phyloP scores from a whole-genome alignment of 2,329 filamentous ascomycete genomes.

The Colletotrichum liriopes region DNA sequence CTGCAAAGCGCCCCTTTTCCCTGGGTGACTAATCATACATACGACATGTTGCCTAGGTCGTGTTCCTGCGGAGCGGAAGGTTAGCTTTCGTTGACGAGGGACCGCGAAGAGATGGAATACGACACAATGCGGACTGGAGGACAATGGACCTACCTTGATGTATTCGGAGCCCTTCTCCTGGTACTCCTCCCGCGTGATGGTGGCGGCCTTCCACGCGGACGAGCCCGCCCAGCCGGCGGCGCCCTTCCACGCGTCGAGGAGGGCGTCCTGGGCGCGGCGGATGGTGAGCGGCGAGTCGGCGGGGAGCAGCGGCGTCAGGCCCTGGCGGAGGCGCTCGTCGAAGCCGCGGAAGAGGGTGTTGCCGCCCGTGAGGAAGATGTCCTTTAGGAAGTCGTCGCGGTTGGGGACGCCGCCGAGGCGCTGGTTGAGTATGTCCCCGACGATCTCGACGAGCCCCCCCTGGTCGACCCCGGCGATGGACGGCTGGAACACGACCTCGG shows the following conservation, averaged over 20 bases:
- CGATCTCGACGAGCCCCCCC: constrained; percentile 93
- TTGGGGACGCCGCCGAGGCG: constrained; percentile 74
- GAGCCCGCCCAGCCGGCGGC: constrained; percentile 87
- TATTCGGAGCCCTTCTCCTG: constrained; percentile 94
- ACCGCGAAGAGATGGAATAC: too few relatives aligned
- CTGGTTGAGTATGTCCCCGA: constrained; percentile 89
- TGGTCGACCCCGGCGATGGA: constrained; percentile 94
- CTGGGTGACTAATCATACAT: constrained; percentile 54
- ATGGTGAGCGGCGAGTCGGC: constrained; percentile 78
- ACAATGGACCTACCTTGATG: constrained; percentile 77
- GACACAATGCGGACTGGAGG: neutral
- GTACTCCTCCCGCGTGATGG: constrained; percentile 87
- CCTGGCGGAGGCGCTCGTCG: constrained; percentile 83
- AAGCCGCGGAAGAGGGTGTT: constrained; percentile 90
- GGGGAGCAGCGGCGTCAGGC: constrained; percentile 81
- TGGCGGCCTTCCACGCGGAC: constrained; percentile 72
- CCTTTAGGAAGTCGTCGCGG: constrained; percentile 81
- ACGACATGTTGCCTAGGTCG: constrained; percentile 74
- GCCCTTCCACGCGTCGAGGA: constrained; percentile 94
- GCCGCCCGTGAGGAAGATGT: constrained; percentile 96
- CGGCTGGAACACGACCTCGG: constrained; percentile 93
- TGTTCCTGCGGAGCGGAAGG: constrained; percentile 67
- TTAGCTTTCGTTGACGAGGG: neutral
- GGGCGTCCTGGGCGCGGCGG: constrained; percentile 80
- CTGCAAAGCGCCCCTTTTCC: constrained; percentile 3